Percentiles rank a stretch among this genome's conserved stretches.
Evolutionary conservation across 176 grass and related monocot species (phyloP).

Genomic region (Miscanthus lutarioriparius): DNA sequence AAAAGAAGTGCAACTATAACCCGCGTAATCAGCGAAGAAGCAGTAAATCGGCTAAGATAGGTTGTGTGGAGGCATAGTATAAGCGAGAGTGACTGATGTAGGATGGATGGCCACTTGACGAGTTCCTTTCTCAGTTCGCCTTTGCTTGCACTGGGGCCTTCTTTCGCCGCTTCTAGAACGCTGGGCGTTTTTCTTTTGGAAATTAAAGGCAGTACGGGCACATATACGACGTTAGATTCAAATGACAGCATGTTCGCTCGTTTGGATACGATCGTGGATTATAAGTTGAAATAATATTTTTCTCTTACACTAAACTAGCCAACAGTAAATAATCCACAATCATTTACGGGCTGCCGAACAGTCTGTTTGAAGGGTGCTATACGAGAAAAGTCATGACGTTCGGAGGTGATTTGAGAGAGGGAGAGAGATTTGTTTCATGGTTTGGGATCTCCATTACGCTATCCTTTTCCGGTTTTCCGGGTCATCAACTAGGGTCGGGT

Average conservation of each 20-base stretch:
- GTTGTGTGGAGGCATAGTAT: neutral
- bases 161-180: conserved; percentile 14
- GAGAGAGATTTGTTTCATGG: neutral
- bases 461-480: neutral
- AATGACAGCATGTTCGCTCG: no score
- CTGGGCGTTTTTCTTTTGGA: neutral
- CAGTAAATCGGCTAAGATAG: neutral
- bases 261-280: no score
- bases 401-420: neutral
- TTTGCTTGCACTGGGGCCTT: neutral
- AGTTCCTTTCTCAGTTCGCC: neutral
- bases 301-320: no score
- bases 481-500: neutral
- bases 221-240: no score
- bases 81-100: conserved; percentile 8
- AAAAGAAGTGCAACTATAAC: neutral
- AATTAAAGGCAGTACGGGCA: neutral
- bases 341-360: no score
- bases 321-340: no score
- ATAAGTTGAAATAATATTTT: no score
- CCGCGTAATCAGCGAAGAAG: neutral
- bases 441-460: neutral
- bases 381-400: no score
- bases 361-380: no score
- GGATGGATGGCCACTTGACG: neutral